These are phyloP conservation scores for Sutorius australiensis DNA, from an alignment of 768 basidiomycete species.

Conservation along the genomic window DNA sequence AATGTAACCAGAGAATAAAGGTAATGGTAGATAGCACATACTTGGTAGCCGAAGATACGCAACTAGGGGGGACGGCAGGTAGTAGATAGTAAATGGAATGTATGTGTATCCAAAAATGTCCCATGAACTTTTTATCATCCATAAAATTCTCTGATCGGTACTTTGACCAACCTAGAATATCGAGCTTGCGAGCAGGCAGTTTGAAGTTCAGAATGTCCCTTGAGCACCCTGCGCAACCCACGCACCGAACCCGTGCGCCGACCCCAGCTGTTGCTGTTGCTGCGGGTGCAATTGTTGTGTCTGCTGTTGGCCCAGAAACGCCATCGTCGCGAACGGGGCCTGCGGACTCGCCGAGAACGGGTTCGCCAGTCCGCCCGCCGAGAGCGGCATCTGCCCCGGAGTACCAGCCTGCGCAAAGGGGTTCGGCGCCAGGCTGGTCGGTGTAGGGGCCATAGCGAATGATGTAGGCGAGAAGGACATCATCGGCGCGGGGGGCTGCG, in stretches of 20 bases:
- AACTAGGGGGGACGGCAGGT: not conserved
- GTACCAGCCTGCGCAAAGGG: slow-evolving; percentile 12
- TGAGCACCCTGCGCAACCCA: slow-evolving; percentile 20
- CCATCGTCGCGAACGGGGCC: slow-evolving; percentile 14
- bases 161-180: not conserved
- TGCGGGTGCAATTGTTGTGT: slow-evolving; percentile 1
- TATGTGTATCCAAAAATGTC: slow-evolving; percentile 3
- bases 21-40: not conserved
- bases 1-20: not conserved
- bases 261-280: slow-evolving; percentile 17
- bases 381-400: slow-evolving; percentile 26
- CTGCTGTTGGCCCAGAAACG: slow-evolving; percentile 21
- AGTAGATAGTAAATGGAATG: not conserved
- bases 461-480: slow-evolving; percentile 6
- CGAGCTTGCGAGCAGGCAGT: not conserved
- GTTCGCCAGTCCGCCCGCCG: slow-evolving; percentile 4
- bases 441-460: not conserved
- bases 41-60: not conserved
- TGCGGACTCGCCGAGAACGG: slow-evolving; percentile 31
- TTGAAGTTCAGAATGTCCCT: slow-evolving; percentile 14
- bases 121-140: not conserved
- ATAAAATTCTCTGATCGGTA: not conserved
- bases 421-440: slow-evolving; percentile 15
- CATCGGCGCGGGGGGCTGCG: not conserved
- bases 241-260: slow-evolving; percentile 9